Evolutionary conservation across 306 rosid species (phyloP).

Genomic region (Begonia fuchsioides): DNA sequence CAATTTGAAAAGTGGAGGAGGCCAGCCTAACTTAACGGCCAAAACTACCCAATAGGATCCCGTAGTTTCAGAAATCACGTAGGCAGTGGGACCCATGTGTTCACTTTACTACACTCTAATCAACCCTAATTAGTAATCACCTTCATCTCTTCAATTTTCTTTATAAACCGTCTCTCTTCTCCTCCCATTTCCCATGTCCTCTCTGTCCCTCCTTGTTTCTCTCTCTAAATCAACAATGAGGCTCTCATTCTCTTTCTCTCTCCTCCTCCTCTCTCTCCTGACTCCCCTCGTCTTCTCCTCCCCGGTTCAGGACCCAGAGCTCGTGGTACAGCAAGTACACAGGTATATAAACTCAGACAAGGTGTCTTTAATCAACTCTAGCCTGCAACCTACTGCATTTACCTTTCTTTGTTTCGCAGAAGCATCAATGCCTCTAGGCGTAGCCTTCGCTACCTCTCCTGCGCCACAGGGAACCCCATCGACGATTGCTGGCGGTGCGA

Average conservation of each 20-base stretch:
- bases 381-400: constrained; percentile 1
- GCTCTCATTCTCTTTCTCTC: constrained; percentile 12
- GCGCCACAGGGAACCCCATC: constrained; percentile 83
- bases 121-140: constrained; percentile 45
- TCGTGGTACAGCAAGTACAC: constrained; percentile 43
- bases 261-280: constrained; percentile 32
- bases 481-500: constrained; percentile 99
- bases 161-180: constrained; percentile 39
- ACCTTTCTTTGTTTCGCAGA: constrained; percentile 25
- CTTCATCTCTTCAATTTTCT: constrained; percentile 22
- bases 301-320: constrained; percentile 35
- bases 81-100: constrained; percentile 45
- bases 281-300: constrained; percentile 3
- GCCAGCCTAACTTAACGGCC: constrained; percentile 42
- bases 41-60: constrained; percentile 49
- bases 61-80: constrained; percentile 63
- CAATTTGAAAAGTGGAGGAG: too few relatives aligned
- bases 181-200: constrained; percentile 2
- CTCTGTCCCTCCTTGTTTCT: constrained; percentile 5
- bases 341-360: constrained; percentile 39
- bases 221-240: too few relatives aligned
- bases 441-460: constrained; percentile 63
- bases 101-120: constrained; percentile 53
- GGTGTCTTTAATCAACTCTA: not conserved
- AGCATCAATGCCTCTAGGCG: constrained; percentile 50